Evolutionary conservation across 139 green algal species (phyloP), one percentile per base, ranked within the genome.

Genomic region (Chlorella ohadii): DNA sequence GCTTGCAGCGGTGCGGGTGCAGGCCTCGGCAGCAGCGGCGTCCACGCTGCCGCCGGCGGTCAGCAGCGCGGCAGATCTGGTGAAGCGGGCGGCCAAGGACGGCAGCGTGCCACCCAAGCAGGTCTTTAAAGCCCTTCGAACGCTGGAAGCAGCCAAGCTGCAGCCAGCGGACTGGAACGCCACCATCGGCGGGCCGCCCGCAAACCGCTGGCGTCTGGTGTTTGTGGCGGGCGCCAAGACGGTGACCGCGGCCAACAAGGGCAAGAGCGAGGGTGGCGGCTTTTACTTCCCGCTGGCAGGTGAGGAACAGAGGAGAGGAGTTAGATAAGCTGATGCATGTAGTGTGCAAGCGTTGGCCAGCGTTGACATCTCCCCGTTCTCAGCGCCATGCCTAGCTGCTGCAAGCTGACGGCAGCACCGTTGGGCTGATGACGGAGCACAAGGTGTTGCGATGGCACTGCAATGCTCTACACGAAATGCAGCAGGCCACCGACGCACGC

Each of bases 281-380:
- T n/a, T 61, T 11, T 92, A 92, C 74, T 88, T 92, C 56, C 88
- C 88, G 13, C 25, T 92, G 7, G 88, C 71, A 36, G 88, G 63
- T 72, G 27, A 4, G n/a, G n/a, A n/a, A n/a, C n/a, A n/a, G n/a
- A n/a, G n/a, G n/a, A n/a, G n/a, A n/a, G n/a, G n/a, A n/a, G n/a
- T n/a, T n/a, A n/a, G n/a, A n/a, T n/a, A n/a, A n/a, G n/a, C n/a
- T n/a, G n/a, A n/a, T n/a, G n/a, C n/a, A n/a, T n/a, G n/a, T n/a
- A n/a, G n/a, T n/a, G n/a, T n/a, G n/a, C n/a, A n/a, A n/a, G n/a
- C n/a, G n/a, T n/a, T n/a, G n/a, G n/a, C n/a, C n/a, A n/a, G n/a
- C n/a, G n/a, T n/a, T n/a, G n/a, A n/a, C n/a, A n/a, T n/a, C n/a
- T n/a, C n/a, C n/a, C n/a, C n/a, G n/a, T n/a, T n/a, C n/a, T n/a